A percentile compares a stretch with the other conserved stretches of the same genome.
Evolutionary conservation across 2,329 filamentous ascomycete genomes (phyloP).

Genomic region (Xylariaceae sp.): DNA sequence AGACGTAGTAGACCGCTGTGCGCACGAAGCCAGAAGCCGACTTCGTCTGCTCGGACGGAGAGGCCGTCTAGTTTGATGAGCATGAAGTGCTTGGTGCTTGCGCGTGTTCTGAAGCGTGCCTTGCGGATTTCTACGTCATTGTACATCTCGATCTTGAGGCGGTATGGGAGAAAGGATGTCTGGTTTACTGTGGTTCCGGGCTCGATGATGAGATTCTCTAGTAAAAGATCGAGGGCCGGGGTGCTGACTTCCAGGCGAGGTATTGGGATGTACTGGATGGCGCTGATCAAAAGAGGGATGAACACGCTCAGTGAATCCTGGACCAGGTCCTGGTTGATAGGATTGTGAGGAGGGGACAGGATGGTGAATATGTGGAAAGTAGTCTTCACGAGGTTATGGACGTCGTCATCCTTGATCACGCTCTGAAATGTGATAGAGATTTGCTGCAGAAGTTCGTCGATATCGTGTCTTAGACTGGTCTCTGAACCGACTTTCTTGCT

Average conservation of each 20-base stretch:
- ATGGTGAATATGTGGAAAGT: slow-evolving; percentile 63
- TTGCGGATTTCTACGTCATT: slow-evolving; percentile 86
- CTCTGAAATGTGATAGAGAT: slow-evolving; percentile 62
- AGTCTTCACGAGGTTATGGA: slow-evolving; percentile 64
- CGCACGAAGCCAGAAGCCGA: slow-evolving; percentile 83
- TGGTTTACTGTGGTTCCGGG: slow-evolving; percentile 79
- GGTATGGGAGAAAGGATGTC: slow-evolving; percentile 84
- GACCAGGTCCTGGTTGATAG: slow-evolving; percentile 65
- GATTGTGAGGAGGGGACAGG: slow-evolving; percentile 59
- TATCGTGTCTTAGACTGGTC: slow-evolving; percentile 64
- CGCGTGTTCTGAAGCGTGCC: slow-evolving; percentile 62
- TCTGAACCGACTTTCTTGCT: slow-evolving; percentile 60
- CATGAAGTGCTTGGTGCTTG: slow-evolving; percentile 62
- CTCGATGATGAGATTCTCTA: slow-evolving; percentile 88
- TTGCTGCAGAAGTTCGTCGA: slow-evolving; percentile 67
- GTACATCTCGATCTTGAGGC: slow-evolving; percentile 72
- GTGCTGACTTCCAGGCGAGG: slow-evolving; percentile 83
- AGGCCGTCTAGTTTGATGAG: slow-evolving; percentile 77
- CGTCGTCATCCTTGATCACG: slow-evolving; percentile 64
- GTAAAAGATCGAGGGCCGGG: slow-evolving; percentile 74
- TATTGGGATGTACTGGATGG: slow-evolving; percentile 82
- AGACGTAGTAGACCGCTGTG: slow-evolving; percentile 72
- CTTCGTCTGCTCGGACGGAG: slow-evolving; percentile 75
- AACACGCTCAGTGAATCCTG: slow-evolving; percentile 75
- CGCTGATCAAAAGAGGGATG: slow-evolving; percentile 68